Evolutionary conservation across 345 rosid genomes (phyloP), one percentile per base, ranked within the genome.

Genomic region (Eutrema heterophyllum): DNA sequence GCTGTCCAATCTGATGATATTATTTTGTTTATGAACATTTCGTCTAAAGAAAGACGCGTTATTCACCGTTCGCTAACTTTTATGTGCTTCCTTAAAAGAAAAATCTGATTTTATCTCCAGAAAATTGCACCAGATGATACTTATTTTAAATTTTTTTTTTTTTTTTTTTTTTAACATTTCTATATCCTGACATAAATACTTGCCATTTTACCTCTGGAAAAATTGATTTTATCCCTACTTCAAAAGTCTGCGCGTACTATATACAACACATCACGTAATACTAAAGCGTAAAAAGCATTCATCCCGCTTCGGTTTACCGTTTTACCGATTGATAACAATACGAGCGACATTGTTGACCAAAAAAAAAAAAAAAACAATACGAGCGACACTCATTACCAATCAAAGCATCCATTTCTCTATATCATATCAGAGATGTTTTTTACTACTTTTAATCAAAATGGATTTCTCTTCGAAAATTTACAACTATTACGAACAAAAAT

Each of bases 1-100:
- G 45, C 1, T 39, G 78, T 73, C 77, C 72, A 56, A 6, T 39
- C 9, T 16, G 13, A 6, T 49, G 39, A 38, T 13, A 35, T 55
- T 65, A 35, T 51, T 51, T 51, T 29, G 24, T 73, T 15, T 45
- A 24, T 54, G 3, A 63, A 53, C 49, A 64, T 59, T 41, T 44
- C 33, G 53, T 72, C 51, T 51, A 51, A 50, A 30, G 61, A 30
- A 64, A 36, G 39, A 72, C 64, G 77, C 77, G 70, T 64, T 64
- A 41, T 53, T 64, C 62, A 30, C 33, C 60, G 12, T 9, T 50
- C 0, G 16, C 18, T 38, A 36, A 27, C 27, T 11, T 6, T 38
- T 59, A 38, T 38, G 32, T 26, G 7, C 27, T 57, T 57, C 63
- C 24, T 54, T 54, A 10, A 35, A 58, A 26, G 26, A 3, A 21